Evolutionary conservation across 1,139 yeast species (phyloP), one percentile per base, ranked within the genome.

Genomic region (Entelexis paramagnoliae): DNA sequence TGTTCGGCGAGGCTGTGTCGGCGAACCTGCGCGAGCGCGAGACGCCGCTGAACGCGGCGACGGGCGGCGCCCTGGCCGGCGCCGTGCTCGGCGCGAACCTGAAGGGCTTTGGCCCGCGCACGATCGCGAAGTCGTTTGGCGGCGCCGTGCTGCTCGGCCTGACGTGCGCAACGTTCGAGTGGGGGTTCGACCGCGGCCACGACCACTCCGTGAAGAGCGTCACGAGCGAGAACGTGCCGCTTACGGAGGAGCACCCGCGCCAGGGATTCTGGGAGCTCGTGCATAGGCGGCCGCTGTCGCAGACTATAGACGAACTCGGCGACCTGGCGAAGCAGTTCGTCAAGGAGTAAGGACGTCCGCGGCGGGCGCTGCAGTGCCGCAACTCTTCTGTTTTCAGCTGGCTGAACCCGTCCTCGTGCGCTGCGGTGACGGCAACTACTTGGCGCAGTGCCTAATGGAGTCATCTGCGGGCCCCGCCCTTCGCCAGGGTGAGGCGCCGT

Each of bases 201-300:
- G 62, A 64, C 48, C 60, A 67, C 48, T 63, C 69, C 46, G 60
- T 63, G 47, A 50, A 57, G 49, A 60, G 61, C 42, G 60, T 63
- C 36, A 53, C 59, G 43, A 70, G 68, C 42, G 62, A 62, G 39
- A 29, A 16, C 33, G 50, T 55, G 41, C 59, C 59, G 13, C 59
- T 64, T 56, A 57, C 62, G 26, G 71, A 65, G 53, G 72, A 73
- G 53, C 72, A 70, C 54, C 70, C 70, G 54, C 76, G 77, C 65
- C 91, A 83, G 69, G 80, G 80, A 36, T 83, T 83, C 71, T 85
- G 89, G 88, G 93, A 84, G 60, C 81, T 81, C 45, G 79, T 81
- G 68, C 79, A 80, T 71, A 80, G 95, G 73, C 78, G 86, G 65
- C 95, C 95, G 26, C 70, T 85, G 61, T 79, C 88, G 34, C 89